A percentile compares a stretch with the other conserved stretches of the same genome.
These are phyloP conservation scores for Draba incana DNA, from an alignment of 345 rosid species.

Conservation along the genomic window DNA sequence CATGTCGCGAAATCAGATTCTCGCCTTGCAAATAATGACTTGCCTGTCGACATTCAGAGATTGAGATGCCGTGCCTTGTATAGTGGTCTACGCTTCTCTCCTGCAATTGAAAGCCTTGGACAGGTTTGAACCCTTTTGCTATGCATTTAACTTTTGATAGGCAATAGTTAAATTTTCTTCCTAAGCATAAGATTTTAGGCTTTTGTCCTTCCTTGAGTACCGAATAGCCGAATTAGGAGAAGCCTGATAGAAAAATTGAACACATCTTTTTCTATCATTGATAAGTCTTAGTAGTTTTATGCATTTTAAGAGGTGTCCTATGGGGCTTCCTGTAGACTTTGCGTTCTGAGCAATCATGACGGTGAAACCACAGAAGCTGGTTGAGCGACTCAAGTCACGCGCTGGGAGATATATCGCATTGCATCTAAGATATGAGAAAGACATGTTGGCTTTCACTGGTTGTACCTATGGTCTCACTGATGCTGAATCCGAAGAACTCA, in stretches of 20 bases:
- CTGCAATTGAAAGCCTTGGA: slow-evolving; percentile 75
- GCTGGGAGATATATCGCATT: slow-evolving; percentile 85
- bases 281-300: slow-evolving; percentile 42
- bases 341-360: slow-evolving; percentile 91
- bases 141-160: too few species aligned
- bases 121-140: slow-evolving; percentile 44
- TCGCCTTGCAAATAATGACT: slow-evolving; percentile 86
- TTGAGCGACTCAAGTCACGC: slow-evolving; percentile 75
- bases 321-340: slow-evolving; percentile 88
- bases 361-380: slow-evolving; percentile 96
- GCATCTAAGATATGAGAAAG: slow-evolving; percentile 95
- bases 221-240: background rate
- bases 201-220: slow-evolving; percentile 11
- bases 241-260: background rate
- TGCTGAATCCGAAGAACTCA: slow-evolving; percentile 82
- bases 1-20: slow-evolving; percentile 93
- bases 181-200: too few species aligned
- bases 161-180: too few species aligned
- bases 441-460: slow-evolving; percentile 95
- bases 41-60: slow-evolving; percentile 83
- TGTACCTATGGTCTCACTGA: slow-evolving; percentile 84
- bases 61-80: slow-evolving; percentile 92
- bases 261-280: background rate
- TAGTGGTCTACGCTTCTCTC: slow-evolving; percentile 74
- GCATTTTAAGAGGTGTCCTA: slow-evolving; percentile 84